Conservation (phyloP, 768 basidiomycete species). For the Austroboletus eburneus region DNA sequence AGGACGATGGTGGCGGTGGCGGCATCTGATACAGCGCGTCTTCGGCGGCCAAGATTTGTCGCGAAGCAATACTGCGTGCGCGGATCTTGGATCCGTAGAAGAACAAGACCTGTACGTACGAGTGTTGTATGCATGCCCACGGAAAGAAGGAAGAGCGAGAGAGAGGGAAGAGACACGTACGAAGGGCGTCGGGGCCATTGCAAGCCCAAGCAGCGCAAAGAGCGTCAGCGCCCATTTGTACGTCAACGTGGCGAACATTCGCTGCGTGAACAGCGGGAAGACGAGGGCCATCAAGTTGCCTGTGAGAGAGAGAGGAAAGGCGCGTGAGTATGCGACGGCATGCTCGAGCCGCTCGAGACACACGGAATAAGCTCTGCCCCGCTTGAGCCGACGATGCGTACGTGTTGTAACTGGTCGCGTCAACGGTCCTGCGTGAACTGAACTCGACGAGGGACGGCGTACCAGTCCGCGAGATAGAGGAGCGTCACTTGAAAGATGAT, state of each 20-base stretch:
- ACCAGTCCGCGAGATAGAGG: constrained; percentile 51
- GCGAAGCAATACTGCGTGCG: constrained; percentile 23
- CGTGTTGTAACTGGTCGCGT: constrained; percentile 34
- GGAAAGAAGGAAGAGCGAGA: background rate
- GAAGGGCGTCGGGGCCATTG: constrained; percentile 45
- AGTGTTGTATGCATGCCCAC: background rate
- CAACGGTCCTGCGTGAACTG: too few species aligned
- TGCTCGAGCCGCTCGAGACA: constrained; percentile 6
- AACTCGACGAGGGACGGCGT: too few species aligned
- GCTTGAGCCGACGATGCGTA: constrained; percentile 56
- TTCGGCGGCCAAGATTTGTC: constrained; percentile 15
- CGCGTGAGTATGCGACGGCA: too few species aligned
- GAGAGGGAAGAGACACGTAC: constrained; percentile 21
- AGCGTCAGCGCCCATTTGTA: constrained; percentile 48
- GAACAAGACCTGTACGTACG: constrained; percentile 21
- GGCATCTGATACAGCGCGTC: too few species aligned
- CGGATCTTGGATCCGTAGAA: constrained; percentile 32
- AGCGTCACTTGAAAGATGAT: constrained; percentile 43
- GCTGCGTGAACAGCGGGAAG: constrained; percentile 48
- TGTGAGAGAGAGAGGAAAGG: constrained; percentile 8
- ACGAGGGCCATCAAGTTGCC: constrained; percentile 38
- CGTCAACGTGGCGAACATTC: constrained; percentile 44
- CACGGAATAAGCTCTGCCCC: constrained; percentile 46
- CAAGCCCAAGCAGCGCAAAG: constrained; percentile 36
- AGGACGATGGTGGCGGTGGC: background rate